Conservation (phyloP, 345 rosid species). For the Acer negundo region DNA sequence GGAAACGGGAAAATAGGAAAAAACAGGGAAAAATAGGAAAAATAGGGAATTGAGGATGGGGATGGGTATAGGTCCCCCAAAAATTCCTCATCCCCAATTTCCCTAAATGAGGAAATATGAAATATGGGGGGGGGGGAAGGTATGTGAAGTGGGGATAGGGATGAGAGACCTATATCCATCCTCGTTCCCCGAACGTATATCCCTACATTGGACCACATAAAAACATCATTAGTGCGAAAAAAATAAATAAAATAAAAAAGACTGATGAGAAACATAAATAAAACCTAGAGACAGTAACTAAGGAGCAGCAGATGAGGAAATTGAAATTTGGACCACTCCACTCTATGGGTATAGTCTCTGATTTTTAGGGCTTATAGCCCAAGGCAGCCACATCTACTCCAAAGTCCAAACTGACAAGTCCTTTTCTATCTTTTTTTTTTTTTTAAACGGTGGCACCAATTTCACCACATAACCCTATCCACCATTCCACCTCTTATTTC, state of each 20-base stretch:
- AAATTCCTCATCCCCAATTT: too few relatives aligned
- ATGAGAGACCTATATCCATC: too few relatives aligned
- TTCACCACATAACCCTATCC: neutral
- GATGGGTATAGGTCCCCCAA: too few relatives aligned
- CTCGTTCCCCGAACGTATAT: too few relatives aligned
- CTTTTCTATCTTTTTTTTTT: slow-evolving; percentile 9
- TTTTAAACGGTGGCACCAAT: neutral
- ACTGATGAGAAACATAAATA: neutral
- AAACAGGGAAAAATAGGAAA: too few relatives aligned
- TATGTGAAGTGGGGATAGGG: too few relatives aligned
- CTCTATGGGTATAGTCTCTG: neutral
- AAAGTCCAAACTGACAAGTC: slow-evolving; percentile 16
- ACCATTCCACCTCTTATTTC: neutral
- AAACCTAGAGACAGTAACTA: neutral
- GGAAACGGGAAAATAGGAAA: too few relatives aligned
- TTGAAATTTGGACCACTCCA: neutral
- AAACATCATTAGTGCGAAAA: neutral
- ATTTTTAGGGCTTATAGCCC: neutral
- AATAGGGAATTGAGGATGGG: too few relatives aligned
- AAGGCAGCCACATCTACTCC: slow-evolving; percentile 18
- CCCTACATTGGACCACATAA: too few relatives aligned
- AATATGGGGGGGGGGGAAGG: too few relatives aligned
- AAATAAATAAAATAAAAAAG: too few relatives aligned
- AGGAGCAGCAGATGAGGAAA: neutral
- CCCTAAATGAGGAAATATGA: too few relatives aligned